Percentiles rank a stretch among this genome's conserved stretches.
phyloP scores from a whole-genome alignment of 768 basidiomycete species.

The Amanita pallidorosea region DNA sequence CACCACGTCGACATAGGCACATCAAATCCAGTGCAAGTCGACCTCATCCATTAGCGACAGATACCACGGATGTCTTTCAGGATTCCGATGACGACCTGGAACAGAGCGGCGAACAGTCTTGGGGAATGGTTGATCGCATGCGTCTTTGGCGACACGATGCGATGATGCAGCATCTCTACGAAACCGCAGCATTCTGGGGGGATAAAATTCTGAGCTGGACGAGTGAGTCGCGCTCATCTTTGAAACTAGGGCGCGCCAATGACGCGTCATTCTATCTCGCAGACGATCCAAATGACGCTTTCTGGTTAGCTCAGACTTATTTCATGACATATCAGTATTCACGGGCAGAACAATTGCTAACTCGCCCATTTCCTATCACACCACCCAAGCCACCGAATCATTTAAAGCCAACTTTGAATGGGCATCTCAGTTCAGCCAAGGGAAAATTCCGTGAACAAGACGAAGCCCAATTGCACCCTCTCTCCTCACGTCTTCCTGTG shows the following conservation, averaged over 20 bases:
- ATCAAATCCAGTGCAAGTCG: constrained; percentile 39
- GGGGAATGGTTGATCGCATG: constrained; percentile 93
- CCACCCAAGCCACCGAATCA: constrained; percentile 28
- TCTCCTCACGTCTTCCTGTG: constrained; percentile 52
- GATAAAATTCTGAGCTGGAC: constrained; percentile 96
- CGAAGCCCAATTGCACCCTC: constrained; percentile 18
- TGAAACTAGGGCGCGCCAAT: background rate
- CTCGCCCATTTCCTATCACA: constrained; percentile 65
- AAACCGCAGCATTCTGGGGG: constrained; percentile 97
- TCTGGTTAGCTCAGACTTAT: constrained; percentile 97
- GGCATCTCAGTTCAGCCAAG: constrained; percentile 30
- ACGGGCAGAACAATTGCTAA: constrained; percentile 85
- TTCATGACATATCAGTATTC: constrained; percentile 95
- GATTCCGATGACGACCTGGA: constrained; percentile 53
- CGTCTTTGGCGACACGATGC: constrained; percentile 96
- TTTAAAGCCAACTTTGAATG: constrained; percentile 27
- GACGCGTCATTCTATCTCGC: constrained; percentile 7
- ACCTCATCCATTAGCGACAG: constrained; percentile 68
- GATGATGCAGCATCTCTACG: constrained; percentile 95
- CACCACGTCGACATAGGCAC: constrained; percentile 46
- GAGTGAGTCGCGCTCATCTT: constrained; percentile 42
- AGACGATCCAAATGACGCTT: constrained; percentile 97
- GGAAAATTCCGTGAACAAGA: constrained; percentile 57
- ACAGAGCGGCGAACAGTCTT: constrained; percentile 51
- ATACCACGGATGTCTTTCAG: constrained; percentile 68